Evolutionary conservation across 169 alveolate genomes (phyloP), one percentile per base, ranked within the genome.

Genomic region (Neospora caninum): DNA sequence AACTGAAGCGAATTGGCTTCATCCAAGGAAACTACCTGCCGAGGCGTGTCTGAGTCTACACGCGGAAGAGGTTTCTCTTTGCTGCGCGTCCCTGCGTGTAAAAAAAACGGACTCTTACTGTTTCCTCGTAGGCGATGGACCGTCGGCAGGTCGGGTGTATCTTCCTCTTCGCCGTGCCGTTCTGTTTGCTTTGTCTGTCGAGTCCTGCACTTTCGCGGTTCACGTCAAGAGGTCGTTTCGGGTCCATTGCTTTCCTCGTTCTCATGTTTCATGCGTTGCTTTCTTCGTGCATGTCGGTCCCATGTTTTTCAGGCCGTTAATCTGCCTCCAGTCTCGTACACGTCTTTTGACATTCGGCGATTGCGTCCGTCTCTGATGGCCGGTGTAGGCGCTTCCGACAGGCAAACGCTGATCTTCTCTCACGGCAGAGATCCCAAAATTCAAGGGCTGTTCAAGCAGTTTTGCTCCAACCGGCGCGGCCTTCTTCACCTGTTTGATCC

Each of bases 271-370:
- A 58, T 42, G 67, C 13, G 34, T 18, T 39, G 54, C 18, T 18
- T 67, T 39, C 34, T 39, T 7, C 25, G 88, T 67, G 18, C n/a
- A 58, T 36, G 67, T 45, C 39, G 7, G 67, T 82, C n/a, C 7
- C 58, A 13, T 13, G 18, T 41, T 16, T n/a, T 41, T 42, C 88
- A 41, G 88, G 38, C 64, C 54, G n/a, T 82, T 31, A 39, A 41
- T 22, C 78, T 86, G 49, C 91, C 78, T 42, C 91, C 91, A 2
- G 69, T 39, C 67, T 34, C 43, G 34, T 86, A 86, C 78, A 86
- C 91, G 73, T 86, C 91, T n/a, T 86, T 86, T 49, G 91, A 86
- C 43, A 86, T 86, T 16, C 91, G 91, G 39, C 91, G 91, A 6
- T 36, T 86, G 80, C 91, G 91, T 29, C 91, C 91, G 67, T 43